phyloP scores from a whole-genome alignment of 1,284 basidiomycete species.

The Ganoderma boninense region DNA sequence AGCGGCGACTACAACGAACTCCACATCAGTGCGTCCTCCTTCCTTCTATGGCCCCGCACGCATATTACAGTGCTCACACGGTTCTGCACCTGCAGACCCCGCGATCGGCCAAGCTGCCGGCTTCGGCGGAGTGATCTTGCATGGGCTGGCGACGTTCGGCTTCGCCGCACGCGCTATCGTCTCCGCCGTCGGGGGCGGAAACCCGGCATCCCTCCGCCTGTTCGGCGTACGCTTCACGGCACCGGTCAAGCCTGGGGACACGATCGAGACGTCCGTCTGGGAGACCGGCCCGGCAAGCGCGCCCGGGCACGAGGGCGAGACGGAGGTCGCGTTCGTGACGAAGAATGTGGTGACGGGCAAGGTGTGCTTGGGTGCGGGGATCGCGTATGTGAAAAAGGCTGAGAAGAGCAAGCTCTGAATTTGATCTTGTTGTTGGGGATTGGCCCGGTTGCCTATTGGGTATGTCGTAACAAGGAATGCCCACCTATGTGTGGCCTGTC shows the following conservation, averaged over 20 bases:
- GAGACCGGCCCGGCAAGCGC: conserved; percentile 60
- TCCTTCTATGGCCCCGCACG: too few species aligned
- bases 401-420: conserved; percentile 53
- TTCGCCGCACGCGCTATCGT: conserved; percentile 81
- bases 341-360: conserved; percentile 76
- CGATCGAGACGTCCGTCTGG: conserved; percentile 82
- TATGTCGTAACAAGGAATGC: too few species aligned
- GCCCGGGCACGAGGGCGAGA: conserved; percentile 36
- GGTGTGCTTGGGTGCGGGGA: conserved; percentile 63
- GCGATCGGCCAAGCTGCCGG: conserved; percentile 60
- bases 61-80: too few species aligned
- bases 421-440: too few species aligned
- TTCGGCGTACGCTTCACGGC: conserved; percentile 81
- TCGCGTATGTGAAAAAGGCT: conserved; percentile 66
- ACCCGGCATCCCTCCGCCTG: conserved; percentile 58
- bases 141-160: conserved; percentile 82
- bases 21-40: conserved; percentile 70
- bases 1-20: conserved; percentile 89
- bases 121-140: conserved; percentile 62
- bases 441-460: too few species aligned
- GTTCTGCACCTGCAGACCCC: conserved; percentile 62
- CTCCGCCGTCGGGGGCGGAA: conserved; percentile 62
- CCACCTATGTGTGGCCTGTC: too few species aligned
- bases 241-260: conserved; percentile 83
- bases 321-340: conserved; percentile 76